Percentiles rank a stretch among this genome's conserved stretches.
These are phyloP conservation scores for Ogataea populi-albae DNA, from an alignment of 805 yeast genomes.

Conservation along the genomic window DNA sequence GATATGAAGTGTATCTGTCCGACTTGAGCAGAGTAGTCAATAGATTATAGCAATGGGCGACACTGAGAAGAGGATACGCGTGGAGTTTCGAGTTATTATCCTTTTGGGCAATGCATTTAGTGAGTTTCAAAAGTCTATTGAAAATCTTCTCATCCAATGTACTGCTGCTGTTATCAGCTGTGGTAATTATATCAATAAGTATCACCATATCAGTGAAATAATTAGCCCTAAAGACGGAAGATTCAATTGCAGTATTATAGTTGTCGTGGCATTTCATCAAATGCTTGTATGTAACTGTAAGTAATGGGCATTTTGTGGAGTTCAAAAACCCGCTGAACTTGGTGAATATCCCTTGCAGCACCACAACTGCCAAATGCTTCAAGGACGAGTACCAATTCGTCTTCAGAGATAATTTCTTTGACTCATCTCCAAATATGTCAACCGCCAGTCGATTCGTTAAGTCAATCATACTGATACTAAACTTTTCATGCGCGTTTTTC, in stretches of 20 bases:
- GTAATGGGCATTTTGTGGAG: constrained; percentile 26
- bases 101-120: constrained; percentile 25
- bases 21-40: constrained; percentile 30
- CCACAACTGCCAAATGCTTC: constrained; percentile 30
- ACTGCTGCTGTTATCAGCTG: constrained; percentile 27
- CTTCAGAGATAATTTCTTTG: constrained; percentile 31
- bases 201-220: constrained; percentile 32
- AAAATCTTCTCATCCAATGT: constrained; percentile 31
- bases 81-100: constrained; percentile 15
- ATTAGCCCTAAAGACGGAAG: constrained; percentile 29
- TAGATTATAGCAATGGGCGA: constrained; percentile 29
- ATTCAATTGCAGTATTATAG: constrained; percentile 32
- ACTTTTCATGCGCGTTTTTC: constrained; percentile 31
- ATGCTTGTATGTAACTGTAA: constrained; percentile 31
- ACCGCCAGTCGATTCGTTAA: constrained; percentile 21
- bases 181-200: constrained; percentile 29
- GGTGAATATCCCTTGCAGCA: constrained; percentile 29
- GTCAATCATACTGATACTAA: constrained; percentile 31
- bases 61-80: constrained; percentile 31
- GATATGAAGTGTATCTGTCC: constrained; percentile 26
- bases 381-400: constrained; percentile 31
- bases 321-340: constrained; percentile 36
- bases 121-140: constrained; percentile 29
- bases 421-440: constrained; percentile 18
- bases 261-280: constrained; percentile 33